Evolutionary conservation across 2,329 filamentous ascomycete genomes (phyloP), one percentile per base, ranked within the genome.

Genomic region (Aspergillus arachidicola): DNA sequence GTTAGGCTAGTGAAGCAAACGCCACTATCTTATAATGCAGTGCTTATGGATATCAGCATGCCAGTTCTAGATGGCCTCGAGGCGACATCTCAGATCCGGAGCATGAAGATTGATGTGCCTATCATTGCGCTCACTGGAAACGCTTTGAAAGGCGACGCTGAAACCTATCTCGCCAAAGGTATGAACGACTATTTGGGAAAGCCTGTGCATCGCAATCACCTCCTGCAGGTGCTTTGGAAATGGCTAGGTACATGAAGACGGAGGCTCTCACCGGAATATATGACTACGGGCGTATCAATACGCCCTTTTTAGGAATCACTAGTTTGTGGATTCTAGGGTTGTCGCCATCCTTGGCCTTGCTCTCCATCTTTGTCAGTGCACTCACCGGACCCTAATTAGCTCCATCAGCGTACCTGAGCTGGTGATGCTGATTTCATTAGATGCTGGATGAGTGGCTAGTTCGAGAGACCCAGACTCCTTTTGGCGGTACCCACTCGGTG

Each of bases 161-260:
- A 87, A 53, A 78, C 75, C 11, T 87, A 85, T 64, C 75, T 85
- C 32, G 80, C 81, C 5, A 81, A 81, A 57, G 85, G 85, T 0
- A 85, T 87, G 84, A 81, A 83, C 48, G 85, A 83, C 48, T 87
- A 86, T 64, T 76, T 87, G 14, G 76, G 84, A 2, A 87, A 87
- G 66, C 85, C 85, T 0, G 80, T 86, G 12, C 81, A 84, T 66
- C 79, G 81, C n/a, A 80, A 80, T 57, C 74, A 80, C 9, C 66
- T 86, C 50, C 75, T 83, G 30, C 77, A 78, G 28, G 71, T 82
- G 61, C 65, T 86, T 38, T 73, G 75, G 70, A 75, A 75, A 63
- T 78, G 77, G 75, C 71, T 76, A 21, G 75, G 72, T 16, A 59
- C 61, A 10, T 64, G 61, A 64, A 11, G 28, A 16, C 7, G 9